These are phyloP conservation scores for Neocucurbitaria cava DNA, from an alignment of 2,329 filamentous ascomycete species.

Conservation along the genomic window DNA sequence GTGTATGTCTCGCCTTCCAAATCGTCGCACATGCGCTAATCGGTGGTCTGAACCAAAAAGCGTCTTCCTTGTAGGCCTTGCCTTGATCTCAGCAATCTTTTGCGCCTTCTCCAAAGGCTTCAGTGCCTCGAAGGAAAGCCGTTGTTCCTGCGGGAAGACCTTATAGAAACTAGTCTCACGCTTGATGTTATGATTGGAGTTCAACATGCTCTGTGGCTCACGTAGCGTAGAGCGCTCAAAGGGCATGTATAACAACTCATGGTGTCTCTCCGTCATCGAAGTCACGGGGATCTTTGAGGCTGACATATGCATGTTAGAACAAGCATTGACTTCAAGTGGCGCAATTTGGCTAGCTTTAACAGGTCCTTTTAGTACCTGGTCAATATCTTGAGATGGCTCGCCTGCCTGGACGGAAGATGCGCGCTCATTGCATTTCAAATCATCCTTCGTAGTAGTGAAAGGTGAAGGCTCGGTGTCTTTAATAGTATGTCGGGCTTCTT, in stretches of 20 bases:
- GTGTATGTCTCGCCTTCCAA: conserved; percentile 19
- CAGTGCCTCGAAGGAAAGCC: conserved; percentile 23
- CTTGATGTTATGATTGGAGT: background rate
- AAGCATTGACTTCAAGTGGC: background rate
- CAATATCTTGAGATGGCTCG: background rate
- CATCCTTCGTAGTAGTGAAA: background rate
- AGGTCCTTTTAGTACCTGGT: background rate
- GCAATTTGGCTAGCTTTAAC: background rate
- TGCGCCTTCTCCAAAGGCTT: conserved; percentile 21
- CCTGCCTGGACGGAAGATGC: background rate
- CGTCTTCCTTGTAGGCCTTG: conserved; percentile 47
- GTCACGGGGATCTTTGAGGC: background rate
- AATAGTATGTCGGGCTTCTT: background rate
- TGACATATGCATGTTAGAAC: background rate
- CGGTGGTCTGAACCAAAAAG: conserved; percentile 25
- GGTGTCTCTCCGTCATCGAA: background rate
- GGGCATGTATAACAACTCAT: background rate
- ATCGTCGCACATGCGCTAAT: conserved; percentile 21
- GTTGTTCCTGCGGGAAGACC: conserved; percentile 7
- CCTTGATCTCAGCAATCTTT: conserved; percentile 34
- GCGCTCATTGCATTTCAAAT: background rate
- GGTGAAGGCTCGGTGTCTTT: no score
- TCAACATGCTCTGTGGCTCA: background rate
- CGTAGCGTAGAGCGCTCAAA: conserved; percentile 7
- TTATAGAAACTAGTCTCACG: conserved; percentile 14